Conservation (phyloP, 2,329 filamentous ascomycete species). For the Penicillium janthinellum region DNA sequence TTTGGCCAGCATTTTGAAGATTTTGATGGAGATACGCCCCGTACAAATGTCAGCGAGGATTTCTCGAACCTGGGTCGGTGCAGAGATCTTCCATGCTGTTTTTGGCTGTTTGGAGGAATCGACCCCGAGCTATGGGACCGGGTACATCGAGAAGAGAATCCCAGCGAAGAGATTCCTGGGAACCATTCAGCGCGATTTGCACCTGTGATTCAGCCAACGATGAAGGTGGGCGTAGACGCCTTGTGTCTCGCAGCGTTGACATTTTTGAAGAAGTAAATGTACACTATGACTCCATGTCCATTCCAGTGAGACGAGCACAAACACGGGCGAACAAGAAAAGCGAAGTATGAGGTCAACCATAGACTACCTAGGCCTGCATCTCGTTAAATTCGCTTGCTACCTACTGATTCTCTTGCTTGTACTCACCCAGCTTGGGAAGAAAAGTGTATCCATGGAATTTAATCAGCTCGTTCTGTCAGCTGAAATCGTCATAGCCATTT, state of each 20-base stretch:
- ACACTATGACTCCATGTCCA: not conserved
- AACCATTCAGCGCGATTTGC: constrained; percentile 64
- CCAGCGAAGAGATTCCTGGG: constrained; percentile 53
- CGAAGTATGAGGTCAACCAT: too few species aligned
- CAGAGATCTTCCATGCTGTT: constrained; percentile 54
- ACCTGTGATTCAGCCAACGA: constrained; percentile 60
- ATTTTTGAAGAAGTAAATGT: constrained; percentile 29
- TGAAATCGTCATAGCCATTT: too few species aligned
- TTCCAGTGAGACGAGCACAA: not conserved
- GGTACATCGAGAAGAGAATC: constrained; percentile 43
- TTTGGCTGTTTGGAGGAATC: constrained; percentile 60
- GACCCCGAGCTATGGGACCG: constrained; percentile 55
- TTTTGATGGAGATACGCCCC: constrained; percentile 34
- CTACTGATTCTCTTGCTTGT: too few species aligned
- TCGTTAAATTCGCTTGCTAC: not conserved
- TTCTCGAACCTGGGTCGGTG: constrained; percentile 58
- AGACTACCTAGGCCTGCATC: too few species aligned
- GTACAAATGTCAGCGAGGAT: constrained; percentile 55
- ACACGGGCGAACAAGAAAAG: too few species aligned
- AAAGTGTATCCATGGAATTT: too few species aligned
- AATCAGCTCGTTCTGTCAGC: too few species aligned
- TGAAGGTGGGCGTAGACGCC: constrained; percentile 56
- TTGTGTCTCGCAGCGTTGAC: constrained; percentile 55
- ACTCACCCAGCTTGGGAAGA: too few species aligned
- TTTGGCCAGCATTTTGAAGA: constrained; percentile 54